Conservation (phyloP, 140 eudicot species). For the Bidens hawaiensis region DNA sequence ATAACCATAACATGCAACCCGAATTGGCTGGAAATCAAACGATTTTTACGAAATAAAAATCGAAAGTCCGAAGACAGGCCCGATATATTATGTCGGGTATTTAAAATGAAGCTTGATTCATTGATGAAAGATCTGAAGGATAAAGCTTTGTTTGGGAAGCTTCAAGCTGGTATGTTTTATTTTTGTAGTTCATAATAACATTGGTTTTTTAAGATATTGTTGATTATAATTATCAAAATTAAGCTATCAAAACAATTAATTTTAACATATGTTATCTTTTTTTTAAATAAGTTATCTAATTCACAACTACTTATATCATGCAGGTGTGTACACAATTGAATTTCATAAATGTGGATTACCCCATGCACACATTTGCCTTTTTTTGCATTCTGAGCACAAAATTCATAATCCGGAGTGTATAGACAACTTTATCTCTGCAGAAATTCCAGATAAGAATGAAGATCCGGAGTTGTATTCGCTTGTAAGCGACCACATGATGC, state of each 20-base stretch:
- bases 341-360: background rate
- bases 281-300: too few species aligned
- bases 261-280: too few species aligned
- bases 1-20: conserved; percentile 11
- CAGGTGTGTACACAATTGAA: background rate
- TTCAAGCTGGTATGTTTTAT: background rate
- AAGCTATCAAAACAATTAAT: too few species aligned
- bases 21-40: background rate
- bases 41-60: background rate
- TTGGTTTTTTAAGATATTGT: too few species aligned
- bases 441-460: background rate
- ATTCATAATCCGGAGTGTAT: background rate
- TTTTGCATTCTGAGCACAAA: background rate
- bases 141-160: background rate
- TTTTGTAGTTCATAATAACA: too few species aligned
- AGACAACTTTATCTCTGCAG: background rate
- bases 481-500: conserved; percentile 13
- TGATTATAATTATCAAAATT: too few species aligned
- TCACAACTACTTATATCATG: too few species aligned
- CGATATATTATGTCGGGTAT: background rate
- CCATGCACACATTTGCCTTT: background rate
- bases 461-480: background rate
- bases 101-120: conserved; percentile 15
- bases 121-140: background rate
- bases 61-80: conserved; percentile 12